Evolutionary conservation across 2,329 filamentous ascomycete species (phyloP).

Genomic region (Colletotrichum cordylinicola): DNA sequence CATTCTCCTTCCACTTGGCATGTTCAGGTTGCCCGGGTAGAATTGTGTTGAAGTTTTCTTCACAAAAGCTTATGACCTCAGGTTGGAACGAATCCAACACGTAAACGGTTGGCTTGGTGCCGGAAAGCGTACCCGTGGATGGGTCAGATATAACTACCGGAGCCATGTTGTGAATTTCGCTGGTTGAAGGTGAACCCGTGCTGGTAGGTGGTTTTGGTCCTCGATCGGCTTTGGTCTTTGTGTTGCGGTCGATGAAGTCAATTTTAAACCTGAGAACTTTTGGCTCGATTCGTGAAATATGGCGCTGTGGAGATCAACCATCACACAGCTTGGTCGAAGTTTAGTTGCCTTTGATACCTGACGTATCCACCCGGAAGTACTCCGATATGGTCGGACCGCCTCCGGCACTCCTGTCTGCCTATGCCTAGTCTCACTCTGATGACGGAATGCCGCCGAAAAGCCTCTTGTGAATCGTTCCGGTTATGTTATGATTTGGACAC

Average conservation of each 20-base stretch:
- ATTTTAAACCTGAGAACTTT: not conserved
- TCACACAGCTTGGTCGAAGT: not conserved
- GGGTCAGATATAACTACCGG: not conserved
- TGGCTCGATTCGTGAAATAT: not conserved
- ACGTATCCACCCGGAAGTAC: not conserved
- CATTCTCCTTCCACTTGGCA: slow-evolving; percentile 44
- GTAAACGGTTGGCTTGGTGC: slow-evolving; percentile 43
- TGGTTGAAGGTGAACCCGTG: not conserved
- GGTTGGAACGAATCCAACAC: slow-evolving; percentile 45
- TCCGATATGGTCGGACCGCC: not conserved
- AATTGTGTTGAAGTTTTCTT: slow-evolving; percentile 44
- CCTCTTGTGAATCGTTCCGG: not conserved
- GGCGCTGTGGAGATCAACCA: not conserved
- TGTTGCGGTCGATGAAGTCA: not conserved
- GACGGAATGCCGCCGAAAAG: not conserved
- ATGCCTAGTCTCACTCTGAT: not conserved
- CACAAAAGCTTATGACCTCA: slow-evolving; percentile 36
- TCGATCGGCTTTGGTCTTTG: not conserved
- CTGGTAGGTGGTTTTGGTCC: not conserved
- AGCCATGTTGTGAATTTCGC: not conserved
- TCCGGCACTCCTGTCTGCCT: not conserved
- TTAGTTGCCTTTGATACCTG: not conserved
- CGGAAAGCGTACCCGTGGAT: not conserved
- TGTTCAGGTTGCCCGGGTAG: slow-evolving; percentile 37
- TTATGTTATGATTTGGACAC: not conserved